Base-by-base conservation (phyloP, 192 early-diverging fungal genomes). In the Gamsiella multidivaricata region DNA sequence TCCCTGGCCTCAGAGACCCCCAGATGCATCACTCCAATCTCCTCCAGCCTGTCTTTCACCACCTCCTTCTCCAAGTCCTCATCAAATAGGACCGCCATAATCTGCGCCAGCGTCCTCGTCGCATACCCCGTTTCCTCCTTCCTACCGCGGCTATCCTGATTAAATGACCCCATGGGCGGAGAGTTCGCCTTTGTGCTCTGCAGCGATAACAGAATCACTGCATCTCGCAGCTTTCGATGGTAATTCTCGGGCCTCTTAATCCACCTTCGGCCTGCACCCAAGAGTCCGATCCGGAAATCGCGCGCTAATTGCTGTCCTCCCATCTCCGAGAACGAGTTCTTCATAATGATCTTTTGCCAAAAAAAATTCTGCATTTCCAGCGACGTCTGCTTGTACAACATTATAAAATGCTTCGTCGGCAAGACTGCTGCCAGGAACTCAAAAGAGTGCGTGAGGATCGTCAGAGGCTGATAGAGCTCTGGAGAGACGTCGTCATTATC, bases 191-290 rank as follows among this genome's bases (percentile, higher is more conserved):
- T 69, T 32, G 65, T 57, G 28, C 68, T 67, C 28, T 79, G 71
- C 33, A 83, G 43, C n/a, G 82, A 80, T 22, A 83, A 34, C 59
- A 83, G 26, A 25, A 83, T 66, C 15, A 62, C 47, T 2, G 76
- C 78, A 46, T 83, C 82, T 53, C 59, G 64, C 36, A 80, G 32
- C 41, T 75, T 83, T 23, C 72, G 52, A 53, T 69, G 83, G 36
- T 84, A 85, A 65, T 83, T 88, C 60, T 88, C 85, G 0, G 85
- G 81, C 43, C 81, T 81, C 32, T 73, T 81, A n/a, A 85, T 74
- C 82, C 82, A 85, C 18, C 65, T 15, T 22, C 74, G 67, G 20
- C 81, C 74, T 3, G 82, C 53, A 6, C 65, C 74, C 70, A 81
- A 85, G 39, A 88, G 42, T 7, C 87, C 87, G 26, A 83, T 69